Base-by-base conservation (phyloP, 176 grass and related monocot species). In the Typha latifolia region DNA sequence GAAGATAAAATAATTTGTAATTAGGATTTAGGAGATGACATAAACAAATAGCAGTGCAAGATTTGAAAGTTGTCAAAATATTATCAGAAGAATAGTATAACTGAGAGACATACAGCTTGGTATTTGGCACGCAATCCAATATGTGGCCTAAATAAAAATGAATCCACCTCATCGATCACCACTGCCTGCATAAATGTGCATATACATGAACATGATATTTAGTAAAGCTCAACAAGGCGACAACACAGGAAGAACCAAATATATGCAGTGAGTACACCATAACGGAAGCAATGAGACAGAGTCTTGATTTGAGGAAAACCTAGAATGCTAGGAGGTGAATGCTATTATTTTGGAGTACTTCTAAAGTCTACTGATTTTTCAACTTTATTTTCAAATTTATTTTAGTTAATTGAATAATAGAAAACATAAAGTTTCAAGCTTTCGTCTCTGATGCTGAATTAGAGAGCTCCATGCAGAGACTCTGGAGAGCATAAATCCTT, bases 131-230 rank as follows among this genome's bases (percentile, higher is more conserved):
- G 84, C 80, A 91, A 62, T 34, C 84, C 81, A 69, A 96, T 87
- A 91, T 89, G 82, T 31, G 93, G 88, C 61, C 93, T 84, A 72
- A 96, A 96, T 67, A 96, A 77, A 83, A 96, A 96, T 55, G 85
- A 83, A 77, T 96, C 93, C 71, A 96, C 83, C 75, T 96, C 93
- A 76, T 91, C 88, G 69, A 96, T 96, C 74, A 96, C 82, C 72
- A 91, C 93, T 66, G 90, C 84, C 85, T 94, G 84, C 61, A 74
- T 75, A 81, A 59, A 61, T 19, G 29, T 72, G 68, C 9, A 61
- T 53, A 72, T 57, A 48, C 61, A 49, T 56, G 57, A 72, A 2
- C 32, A 14, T 9, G 22, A 49, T 63, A 66, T 4, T 29, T 23
- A 24, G 14, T 19, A 21, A 59, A 21, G n/a, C 6, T 59, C 11